Percentiles rank a stretch among this genome's conserved stretches.
Conservation (phyloP, 2,329 filamentous ascomycete genomes). For the Monilinia fructigena region DNA sequence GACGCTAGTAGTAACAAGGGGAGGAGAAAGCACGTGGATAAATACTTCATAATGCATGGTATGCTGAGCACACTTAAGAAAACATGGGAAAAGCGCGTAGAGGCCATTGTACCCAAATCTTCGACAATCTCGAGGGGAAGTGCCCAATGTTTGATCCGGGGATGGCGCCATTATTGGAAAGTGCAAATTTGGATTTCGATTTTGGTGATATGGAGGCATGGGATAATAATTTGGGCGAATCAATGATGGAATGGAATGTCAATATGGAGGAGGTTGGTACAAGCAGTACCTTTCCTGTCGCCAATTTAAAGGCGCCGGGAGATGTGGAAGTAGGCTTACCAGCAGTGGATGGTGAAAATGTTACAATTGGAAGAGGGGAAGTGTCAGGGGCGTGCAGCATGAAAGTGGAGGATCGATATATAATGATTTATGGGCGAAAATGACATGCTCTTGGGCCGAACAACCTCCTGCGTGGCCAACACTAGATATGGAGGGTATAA, state of each 20-base stretch:
- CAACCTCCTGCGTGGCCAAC: not conserved
- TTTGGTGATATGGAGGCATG: slow-evolving; percentile 23
- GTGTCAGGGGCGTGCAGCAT: not conserved
- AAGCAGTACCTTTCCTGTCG: not conserved
- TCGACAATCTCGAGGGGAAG: not conserved
- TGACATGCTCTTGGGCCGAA: slow-evolving; percentile 36
- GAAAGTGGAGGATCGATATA: slow-evolving; percentile 19
- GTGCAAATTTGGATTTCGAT: slow-evolving; percentile 22
- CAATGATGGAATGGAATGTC: not conserved
- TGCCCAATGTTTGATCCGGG: slow-evolving; percentile 17
- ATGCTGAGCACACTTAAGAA: slow-evolving; percentile 14
- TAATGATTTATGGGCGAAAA: slow-evolving; percentile 37
- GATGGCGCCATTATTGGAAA: not conserved
- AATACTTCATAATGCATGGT: slow-evolving; percentile 1
- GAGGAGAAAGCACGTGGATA: not conserved
- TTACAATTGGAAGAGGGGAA: slow-evolving; percentile 14
- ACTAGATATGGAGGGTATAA: accelerated
- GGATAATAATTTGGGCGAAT: not conserved
- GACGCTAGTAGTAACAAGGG: not conserved
- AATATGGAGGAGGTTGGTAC: not conserved
- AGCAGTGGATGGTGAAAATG: not conserved
- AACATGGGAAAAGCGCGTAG: slow-evolving; percentile 2
- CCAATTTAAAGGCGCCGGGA: not conserved
- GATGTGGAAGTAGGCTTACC: not conserved
- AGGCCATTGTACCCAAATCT: not conserved